A percentile compares a stretch with the other conserved stretches of the same genome.
These are phyloP conservation scores for Ustilago curta DNA, from an alignment of 1,284 basidiomycete species.

Conservation along the genomic window DNA sequence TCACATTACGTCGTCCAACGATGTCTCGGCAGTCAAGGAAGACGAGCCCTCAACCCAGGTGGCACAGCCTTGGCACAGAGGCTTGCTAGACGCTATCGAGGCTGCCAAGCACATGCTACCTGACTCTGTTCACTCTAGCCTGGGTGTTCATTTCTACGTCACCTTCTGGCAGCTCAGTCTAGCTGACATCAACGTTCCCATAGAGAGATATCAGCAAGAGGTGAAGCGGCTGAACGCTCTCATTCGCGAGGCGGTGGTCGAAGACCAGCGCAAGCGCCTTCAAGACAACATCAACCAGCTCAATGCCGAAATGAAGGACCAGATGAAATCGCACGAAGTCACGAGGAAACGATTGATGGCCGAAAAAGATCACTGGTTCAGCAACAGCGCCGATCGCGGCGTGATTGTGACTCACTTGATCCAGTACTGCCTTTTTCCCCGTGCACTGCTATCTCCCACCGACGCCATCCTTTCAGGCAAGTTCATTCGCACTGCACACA, in stretches of 20 bases:
- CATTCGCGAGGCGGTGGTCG: conserved; percentile 49
- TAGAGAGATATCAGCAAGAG: conserved; percentile 68
- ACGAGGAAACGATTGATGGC: conserved; percentile 80
- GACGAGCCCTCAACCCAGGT: not conserved
- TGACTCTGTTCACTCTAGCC: conserved; percentile 32
- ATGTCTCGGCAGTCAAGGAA: not conserved
- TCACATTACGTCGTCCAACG: not conserved
- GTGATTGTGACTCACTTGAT: conserved; percentile 73
- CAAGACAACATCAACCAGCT: conserved; percentile 64
- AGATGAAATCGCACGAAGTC: conserved; percentile 78
- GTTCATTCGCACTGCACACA: conserved; percentile 88
- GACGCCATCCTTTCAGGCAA: conserved; percentile 94
- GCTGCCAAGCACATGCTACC: conserved; percentile 55
- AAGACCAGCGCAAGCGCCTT: conserved; percentile 59
- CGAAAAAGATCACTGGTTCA: conserved; percentile 91
- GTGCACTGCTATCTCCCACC: conserved; percentile 90
- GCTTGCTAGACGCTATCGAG: conserved; percentile 53
- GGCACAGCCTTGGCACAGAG: conserved; percentile 55
- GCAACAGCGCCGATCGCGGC: conserved; percentile 35
- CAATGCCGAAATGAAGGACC: conserved; percentile 78
- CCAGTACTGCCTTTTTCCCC: conserved; percentile 91
- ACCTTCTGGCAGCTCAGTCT: conserved; percentile 68
- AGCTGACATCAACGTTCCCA: conserved; percentile 65
- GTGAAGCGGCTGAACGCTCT: conserved; percentile 53
- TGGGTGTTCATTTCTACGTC: conserved; percentile 64